Evolutionary conservation across 768 basidiomycete genomes (phyloP), one percentile per base, ranked within the genome.

Genomic region (Termitomyces sp.): DNA sequence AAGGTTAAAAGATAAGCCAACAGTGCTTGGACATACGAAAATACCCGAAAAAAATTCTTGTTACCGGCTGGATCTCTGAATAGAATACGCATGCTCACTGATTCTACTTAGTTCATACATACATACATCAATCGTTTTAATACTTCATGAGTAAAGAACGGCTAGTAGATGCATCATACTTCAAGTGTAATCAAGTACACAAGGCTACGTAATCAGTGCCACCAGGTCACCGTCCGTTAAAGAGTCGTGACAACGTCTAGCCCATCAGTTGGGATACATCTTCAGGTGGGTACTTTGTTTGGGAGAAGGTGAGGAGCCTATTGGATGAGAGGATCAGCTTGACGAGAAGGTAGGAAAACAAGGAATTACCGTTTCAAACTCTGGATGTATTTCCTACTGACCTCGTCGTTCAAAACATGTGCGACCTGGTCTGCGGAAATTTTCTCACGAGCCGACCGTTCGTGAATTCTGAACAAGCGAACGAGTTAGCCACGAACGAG

Each of bases 351-450:
- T 9, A 13, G 36, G 43, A 52, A 30, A 13, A 51, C 2, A n/a
- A 18, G 18, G 32, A 64, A 77, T n/a, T 63, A 92, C 94, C 95
- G 76, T 75, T 98, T 98, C 54, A 98, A 70, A 69, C 93, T 97
- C 74, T 98, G 97, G 57, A 99, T 98, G 69, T 98, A 99, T 73
- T 98, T 99, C 60, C 97, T 82, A 66, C 92, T 94, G 67, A 98
- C 93, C 83, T 99, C 97, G 66, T 99, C 97, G 69, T 99, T 99
- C 58, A 99, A 70, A 3, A 98, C 97, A 71, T 99, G 97, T 0
- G 96, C 97, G 8, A 99, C 94, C 69, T 95, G 92, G 70, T 98
- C 95, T 40, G 90, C 87, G 14, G 92, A 94, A 59, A 99, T 99
- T 75, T 98, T 98, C 72, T 99, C 96, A 61, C 95, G 88, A 2